Evolutionary conservation across 108 stramenopile genomes (phyloP).

Genomic region (Aurantiochytrium sp.): DNA sequence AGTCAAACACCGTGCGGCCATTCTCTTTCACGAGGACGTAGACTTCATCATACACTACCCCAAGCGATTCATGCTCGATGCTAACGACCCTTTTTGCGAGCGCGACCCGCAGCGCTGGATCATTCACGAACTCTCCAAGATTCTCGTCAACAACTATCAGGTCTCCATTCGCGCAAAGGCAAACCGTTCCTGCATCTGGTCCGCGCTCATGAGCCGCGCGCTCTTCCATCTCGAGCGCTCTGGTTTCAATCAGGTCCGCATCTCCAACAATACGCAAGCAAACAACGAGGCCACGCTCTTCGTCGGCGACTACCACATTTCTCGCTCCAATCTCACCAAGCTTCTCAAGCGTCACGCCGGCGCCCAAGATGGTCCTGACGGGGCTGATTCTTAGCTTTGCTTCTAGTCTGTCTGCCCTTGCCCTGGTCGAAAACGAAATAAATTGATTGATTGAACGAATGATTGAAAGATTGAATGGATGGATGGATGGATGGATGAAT

Average conservation of each 20-base stretch:
- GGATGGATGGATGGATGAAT: too few relatives aligned
- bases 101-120: constrained; percentile 4
- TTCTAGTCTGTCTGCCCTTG: background rate
- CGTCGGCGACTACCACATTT: constrained; percentile 16
- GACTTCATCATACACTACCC: background rate
- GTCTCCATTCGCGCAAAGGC: background rate
- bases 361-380: background rate
- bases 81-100: background rate
- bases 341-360: constrained; percentile 4
- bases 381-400: background rate
- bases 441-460: too few relatives aligned
- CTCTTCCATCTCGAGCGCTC: constrained; percentile 5
- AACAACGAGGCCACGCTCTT: constrained; percentile 4
- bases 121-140: background rate
- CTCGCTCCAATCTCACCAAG: background rate
- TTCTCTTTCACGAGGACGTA: background rate
- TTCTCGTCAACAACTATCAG: background rate
- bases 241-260: background rate
- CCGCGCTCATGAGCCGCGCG: background rate
- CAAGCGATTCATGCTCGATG: background rate
- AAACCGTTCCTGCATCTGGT: constrained; percentile 2
- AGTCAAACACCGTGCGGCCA: background rate
- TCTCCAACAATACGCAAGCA: background rate
- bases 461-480: too few relatives aligned
- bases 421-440: too few relatives aligned